These are phyloP conservation scores for Cystofilobasidium macerans DNA, from an alignment of 768 basidiomycete species.

Conservation along the genomic window DNA sequence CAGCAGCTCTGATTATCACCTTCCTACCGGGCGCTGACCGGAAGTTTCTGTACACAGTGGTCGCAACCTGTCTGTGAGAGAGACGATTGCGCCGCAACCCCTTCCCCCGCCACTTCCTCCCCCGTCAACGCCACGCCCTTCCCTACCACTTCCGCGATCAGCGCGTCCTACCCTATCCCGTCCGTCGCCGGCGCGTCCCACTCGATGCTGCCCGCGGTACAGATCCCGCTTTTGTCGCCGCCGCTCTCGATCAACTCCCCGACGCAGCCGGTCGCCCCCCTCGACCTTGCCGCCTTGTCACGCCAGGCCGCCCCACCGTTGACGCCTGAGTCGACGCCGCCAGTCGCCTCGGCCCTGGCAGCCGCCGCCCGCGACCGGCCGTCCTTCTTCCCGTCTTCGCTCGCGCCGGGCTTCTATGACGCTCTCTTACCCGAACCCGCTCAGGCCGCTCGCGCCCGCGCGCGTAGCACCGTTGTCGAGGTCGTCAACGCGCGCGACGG, in stretches of 20 bases:
- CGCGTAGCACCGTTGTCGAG: neutral
- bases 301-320: neutral
- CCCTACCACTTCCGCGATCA: neutral
- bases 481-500: constrained; percentile 4
- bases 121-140: neutral
- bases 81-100: neutral
- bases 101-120: neutral
- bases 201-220: neutral
- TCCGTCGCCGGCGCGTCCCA: neutral
- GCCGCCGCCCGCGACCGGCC: neutral
- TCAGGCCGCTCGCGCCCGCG: neutral
- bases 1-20: too few species aligned
- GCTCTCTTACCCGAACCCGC: neutral
- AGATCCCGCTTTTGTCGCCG: constrained; percentile 8
- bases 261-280: neutral
- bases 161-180: too few species aligned
- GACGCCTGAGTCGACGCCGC: constrained; percentile 20
- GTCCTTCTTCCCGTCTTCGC: neutral
- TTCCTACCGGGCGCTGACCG: too few species aligned
- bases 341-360: neutral
- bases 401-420: neutral
- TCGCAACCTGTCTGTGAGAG: neutral
- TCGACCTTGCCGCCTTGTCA: neutral
- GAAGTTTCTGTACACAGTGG: too few species aligned
- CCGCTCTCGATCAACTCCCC: constrained; percentile 5